Base-by-base conservation (phyloP, 225 moss, liverwort and hornwort species). In the Ulota crispa region DNA sequence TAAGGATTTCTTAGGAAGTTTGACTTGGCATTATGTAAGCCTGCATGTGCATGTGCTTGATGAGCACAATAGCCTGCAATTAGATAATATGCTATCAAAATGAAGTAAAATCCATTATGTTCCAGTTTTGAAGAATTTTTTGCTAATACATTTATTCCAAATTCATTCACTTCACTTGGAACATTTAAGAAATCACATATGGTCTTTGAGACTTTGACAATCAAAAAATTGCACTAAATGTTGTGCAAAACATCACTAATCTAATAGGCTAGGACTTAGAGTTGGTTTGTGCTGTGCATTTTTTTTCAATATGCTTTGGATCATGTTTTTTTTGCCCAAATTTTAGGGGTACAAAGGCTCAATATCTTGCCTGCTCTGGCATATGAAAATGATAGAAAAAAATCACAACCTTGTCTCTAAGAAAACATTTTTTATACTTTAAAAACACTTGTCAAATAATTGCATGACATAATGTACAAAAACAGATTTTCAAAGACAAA, bases 261-360 rank as follows among this genome's bases (percentile, higher is more conserved):
- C 8, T 12, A 28, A 3, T 20, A 15, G n/a, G 34, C 18, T 8
- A 23, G 18, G 3, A 88, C 95, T 89, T 81, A 95, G 95, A 57
- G 93, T 92, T 15, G 98, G 98, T 43, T 95, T 86, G 74, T 93
- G 95, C 82, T 99, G 95, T n/a, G 98, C 94, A 55, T 99, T 99
- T 76, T 95, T 99, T 64, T 95, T 89, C 24, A 99, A 75, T 95
- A 99, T 99, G 88, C 98, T 99, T 82, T 94, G 75, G 76, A 99
- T 95, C 84, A 99, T 88, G 52, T 95, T 92, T 81, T 99, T 95
- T 94, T 95, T 99, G 92, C 81, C 67, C 70, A 60, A 53, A 20
- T 9, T 75, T 64, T 31, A 0, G 9, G 7, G 31, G 15, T 21
- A 54, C 43, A 4, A 10, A 84, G 53, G 50, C 31, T 71, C 19